Evolutionary conservation across 768 basidiomycete species (phyloP), one percentile per base, ranked within the genome.

Genomic region (Holtermanniella nyarrowii): DNA sequence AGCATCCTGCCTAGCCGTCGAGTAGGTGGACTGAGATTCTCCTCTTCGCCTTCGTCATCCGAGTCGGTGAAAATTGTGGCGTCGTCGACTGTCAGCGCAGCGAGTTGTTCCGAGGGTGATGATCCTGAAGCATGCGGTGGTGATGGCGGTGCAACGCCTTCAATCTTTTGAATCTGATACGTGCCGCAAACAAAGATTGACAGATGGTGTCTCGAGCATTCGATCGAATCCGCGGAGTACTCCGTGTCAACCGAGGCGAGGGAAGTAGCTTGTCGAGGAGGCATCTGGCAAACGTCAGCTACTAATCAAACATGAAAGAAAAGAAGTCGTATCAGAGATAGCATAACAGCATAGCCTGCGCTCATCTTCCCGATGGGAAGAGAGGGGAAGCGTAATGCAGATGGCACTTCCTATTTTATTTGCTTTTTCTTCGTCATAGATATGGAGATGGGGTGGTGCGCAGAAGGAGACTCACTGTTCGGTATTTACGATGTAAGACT

Each of bases 191-290:
- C 84, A 53, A 96, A 78, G 23, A 95, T 72, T 58, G 83, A 74
- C 2, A 76, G 73, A 45, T 75, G 76, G 22, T 74, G 73, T 12
- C 76, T 75, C 50, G 79, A 78, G 3, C 90, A 96, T 62, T 97
- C 95, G 49, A 89, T 77, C 11, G 85, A 81, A 70, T 95, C 90
- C 20, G 89, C 90, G 10, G 88, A 88, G 62, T 80, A 83, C n/a
- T 74, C 71, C 1, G 89, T 93, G 70, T 88, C 81, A 59, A 78
- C 49, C 12, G 49, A 52, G 2, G 52, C 50, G 26, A 66, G 41
- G 12, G 62, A 63, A 23, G 46, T 43, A 16, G 18, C 43, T 26
- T 37, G 31, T 37, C 31, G 31, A 37, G 31, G 31, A 37, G 7
- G 10, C 31, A 37, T 37, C 31, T 37, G 10, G 31, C 7, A 7